These are phyloP conservation scores for Stagonosporopsis cucurbitacearum DNA, from an alignment of 2,329 filamentous ascomycete genomes.

Conservation along the genomic window DNA sequence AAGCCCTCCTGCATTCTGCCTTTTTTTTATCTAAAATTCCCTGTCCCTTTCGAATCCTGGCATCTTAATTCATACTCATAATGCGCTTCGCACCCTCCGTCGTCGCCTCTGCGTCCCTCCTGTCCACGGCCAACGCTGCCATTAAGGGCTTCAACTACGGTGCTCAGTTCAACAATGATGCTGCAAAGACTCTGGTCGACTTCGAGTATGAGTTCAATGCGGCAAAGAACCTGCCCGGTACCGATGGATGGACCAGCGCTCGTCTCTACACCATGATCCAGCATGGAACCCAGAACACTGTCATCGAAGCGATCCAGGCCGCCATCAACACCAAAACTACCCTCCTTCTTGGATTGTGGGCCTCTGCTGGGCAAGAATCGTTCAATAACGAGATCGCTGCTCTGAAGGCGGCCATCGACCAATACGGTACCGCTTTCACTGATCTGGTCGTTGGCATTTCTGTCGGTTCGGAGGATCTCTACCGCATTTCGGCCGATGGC, in stretches of 20 bases:
- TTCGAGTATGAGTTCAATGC: slow-evolving; percentile 74
- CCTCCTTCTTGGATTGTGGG: slow-evolving; percentile 85
- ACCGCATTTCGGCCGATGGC: slow-evolving; percentile 68
- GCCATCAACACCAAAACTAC: slow-evolving; percentile 80
- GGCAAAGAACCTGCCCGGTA: slow-evolving; percentile 68
- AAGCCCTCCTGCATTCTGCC: not conserved
- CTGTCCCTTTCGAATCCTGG: slow-evolving; percentile 1
- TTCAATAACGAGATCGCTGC: slow-evolving; percentile 78
- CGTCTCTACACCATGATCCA: slow-evolving; percentile 81
- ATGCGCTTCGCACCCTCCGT: slow-evolving; percentile 48
- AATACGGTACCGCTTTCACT: slow-evolving; percentile 71
- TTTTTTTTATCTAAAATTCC: slow-evolving; percentile 4
- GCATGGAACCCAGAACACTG: slow-evolving; percentile 67
- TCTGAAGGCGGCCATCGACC: slow-evolving; percentile 69
- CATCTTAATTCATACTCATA: slow-evolving; percentile 14
- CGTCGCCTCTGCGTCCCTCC: slow-evolving; percentile 46
- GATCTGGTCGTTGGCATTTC: slow-evolving; percentile 80
- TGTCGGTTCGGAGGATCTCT: slow-evolving; percentile 80
- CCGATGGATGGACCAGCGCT: slow-evolving; percentile 66
- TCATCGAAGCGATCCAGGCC: slow-evolving; percentile 76
- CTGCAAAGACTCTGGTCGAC: slow-evolving; percentile 66
- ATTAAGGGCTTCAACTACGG: slow-evolving; percentile 76
- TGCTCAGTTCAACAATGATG: slow-evolving; percentile 65
- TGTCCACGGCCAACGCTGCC: slow-evolving; percentile 50
- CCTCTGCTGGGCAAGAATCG: slow-evolving; percentile 67